Conservation (phyloP, 2,329 filamentous ascomycete species). For the Sordariomycetes sp. region DNA sequence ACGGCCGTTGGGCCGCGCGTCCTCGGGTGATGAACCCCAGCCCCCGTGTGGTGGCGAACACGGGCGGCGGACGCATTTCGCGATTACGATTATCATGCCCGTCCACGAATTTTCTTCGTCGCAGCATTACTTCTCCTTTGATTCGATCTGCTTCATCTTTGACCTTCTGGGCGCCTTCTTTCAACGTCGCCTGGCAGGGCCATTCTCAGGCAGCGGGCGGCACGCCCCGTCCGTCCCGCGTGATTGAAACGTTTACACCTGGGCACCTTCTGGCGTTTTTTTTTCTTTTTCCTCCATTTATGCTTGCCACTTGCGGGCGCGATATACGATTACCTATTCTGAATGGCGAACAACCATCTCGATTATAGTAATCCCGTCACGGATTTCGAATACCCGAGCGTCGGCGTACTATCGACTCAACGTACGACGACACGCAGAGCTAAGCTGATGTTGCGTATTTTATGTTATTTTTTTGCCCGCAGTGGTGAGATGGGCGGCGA, state of each 20-base stretch:
- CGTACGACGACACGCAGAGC: background rate
- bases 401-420: background rate
- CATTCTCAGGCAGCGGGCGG: too few species aligned
- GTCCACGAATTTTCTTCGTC: background rate
- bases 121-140: background rate
- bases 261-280: background rate
- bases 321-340: background rate
- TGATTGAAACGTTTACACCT: too few species aligned
- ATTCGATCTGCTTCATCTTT: background rate
- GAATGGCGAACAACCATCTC: background rate
- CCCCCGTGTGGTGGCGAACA: too few species aligned
- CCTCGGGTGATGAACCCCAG: background rate
- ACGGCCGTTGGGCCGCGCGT: conserved; percentile 3
- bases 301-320: background rate
- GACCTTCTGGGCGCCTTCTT: background rate
- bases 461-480: background rate
- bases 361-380: background rate
- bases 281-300: background rate
- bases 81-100: background rate
- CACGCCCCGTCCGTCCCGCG: too few species aligned
- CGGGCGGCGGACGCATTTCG: too few species aligned
- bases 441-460: background rate
- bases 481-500: background rate
- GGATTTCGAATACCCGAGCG: background rate
- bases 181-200: too few species aligned